Evolutionary conservation across 2,329 filamentous ascomycete genomes (phyloP).

Genomic region (Fusarium mundagurra): DNA sequence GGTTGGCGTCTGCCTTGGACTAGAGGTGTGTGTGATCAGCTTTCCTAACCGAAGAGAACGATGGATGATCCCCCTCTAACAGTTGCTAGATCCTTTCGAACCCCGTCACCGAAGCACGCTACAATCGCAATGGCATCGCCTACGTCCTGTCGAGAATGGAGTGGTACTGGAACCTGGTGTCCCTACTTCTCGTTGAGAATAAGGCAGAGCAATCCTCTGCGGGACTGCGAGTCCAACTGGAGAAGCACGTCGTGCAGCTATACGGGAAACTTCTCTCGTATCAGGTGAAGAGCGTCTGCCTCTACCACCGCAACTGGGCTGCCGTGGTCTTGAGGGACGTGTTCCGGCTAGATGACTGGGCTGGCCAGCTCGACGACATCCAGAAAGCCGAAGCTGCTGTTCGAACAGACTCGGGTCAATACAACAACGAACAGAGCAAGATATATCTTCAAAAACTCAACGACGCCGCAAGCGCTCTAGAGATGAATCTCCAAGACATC

Average conservation of each 20-base stretch:
- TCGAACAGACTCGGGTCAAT: background rate
- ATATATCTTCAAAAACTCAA: background rate
- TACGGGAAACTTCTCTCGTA: conserved; percentile 2
- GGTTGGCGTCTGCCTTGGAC: conserved; percentile 47
- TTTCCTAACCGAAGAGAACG: background rate
- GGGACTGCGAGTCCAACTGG: background rate
- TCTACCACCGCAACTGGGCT: background rate
- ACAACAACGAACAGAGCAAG: conserved; percentile 1
- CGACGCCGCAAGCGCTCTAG: background rate
- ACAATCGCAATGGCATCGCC: conserved; percentile 46
- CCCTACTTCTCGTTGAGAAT: conserved; percentile 42
- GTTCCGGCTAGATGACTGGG: background rate
- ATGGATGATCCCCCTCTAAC: background rate
- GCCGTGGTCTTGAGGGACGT: background rate
- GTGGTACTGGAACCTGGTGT: conserved; percentile 49
- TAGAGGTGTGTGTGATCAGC: conserved; percentile 7
- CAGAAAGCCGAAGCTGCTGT: background rate
- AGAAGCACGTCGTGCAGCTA: background rate
- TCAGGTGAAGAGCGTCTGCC: background rate
- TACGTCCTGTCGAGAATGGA: conserved; percentile 51
- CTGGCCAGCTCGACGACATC: background rate
- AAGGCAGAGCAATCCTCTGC: conserved; percentile 7
- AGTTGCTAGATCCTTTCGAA: background rate
- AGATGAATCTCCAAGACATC: background rate
- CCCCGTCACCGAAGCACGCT: background rate